A percentile compares a stretch with the other conserved stretches of the same genome.
These are phyloP conservation scores for Trichoderma erinaceum DNA, from an alignment of 495 filamentous ascomycete species.

Conservation along the genomic window DNA sequence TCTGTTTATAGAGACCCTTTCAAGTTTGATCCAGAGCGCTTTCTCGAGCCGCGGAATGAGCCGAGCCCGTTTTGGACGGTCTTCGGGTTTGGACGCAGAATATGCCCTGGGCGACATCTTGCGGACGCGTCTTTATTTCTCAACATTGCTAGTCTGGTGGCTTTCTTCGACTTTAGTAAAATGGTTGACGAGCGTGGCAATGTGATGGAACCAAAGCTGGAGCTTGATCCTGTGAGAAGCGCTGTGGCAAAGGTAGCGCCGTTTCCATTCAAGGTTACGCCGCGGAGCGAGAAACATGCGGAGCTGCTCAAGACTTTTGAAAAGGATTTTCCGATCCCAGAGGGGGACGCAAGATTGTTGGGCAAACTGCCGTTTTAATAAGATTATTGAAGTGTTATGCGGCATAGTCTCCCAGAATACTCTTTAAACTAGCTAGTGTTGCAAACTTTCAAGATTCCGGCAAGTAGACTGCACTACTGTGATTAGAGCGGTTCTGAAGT, in stretches of 20 bases:
- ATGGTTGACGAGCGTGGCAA: conserved; percentile 27
- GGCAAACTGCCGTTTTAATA: neutral
- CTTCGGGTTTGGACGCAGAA: conserved; percentile 47
- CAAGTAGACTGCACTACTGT: too few species aligned
- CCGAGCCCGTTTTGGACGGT: conserved; percentile 34
- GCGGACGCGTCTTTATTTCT: conserved; percentile 39
- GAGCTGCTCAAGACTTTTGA: neutral
- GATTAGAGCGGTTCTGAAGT: too few species aligned
- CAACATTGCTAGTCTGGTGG: conserved; percentile 34
- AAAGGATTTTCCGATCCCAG: neutral
- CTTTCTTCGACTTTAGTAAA: conserved; percentile 34
- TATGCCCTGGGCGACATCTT: conserved; percentile 44
- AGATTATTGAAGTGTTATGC: too few species aligned
- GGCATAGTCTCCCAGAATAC: too few species aligned
- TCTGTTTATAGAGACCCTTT: conserved; percentile 32
- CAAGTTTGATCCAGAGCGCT: conserved; percentile 35
- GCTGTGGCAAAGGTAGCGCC: neutral
- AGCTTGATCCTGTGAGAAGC: neutral
- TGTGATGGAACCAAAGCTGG: conserved; percentile 19
- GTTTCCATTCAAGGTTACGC: neutral
- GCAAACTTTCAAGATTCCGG: too few species aligned
- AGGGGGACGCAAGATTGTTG: conserved; percentile 14
- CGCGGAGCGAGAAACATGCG: neutral
- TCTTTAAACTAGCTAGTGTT: too few species aligned
- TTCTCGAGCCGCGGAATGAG: conserved; percentile 30